Conservation (phyloP, 768 basidiomycete species). For the Lactarius trivialis region DNA sequence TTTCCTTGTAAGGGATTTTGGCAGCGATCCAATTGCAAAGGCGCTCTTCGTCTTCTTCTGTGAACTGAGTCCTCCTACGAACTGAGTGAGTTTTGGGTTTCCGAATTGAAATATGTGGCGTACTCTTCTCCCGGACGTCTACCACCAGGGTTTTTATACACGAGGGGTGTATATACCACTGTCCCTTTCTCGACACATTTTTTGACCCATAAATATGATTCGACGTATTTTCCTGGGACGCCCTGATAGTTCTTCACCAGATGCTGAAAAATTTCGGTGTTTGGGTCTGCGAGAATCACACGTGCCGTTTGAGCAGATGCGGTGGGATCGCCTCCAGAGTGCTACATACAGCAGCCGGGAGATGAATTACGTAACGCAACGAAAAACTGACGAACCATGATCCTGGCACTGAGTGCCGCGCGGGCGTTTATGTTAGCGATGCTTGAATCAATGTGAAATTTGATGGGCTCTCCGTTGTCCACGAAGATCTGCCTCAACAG, state of each 20-base stretch:
- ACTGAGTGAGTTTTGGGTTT: neutral
- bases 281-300: slow-evolving; percentile 75
- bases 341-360: too few relatives aligned
- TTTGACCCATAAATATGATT: slow-evolving; percentile 79
- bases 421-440: slow-evolving; percentile 75
- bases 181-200: slow-evolving; percentile 68
- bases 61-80: slow-evolving; percentile 68
- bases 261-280: slow-evolving; percentile 68
- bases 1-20: slow-evolving; percentile 80
- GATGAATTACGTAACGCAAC: neutral
- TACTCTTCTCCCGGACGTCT: slow-evolving; percentile 78
- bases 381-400: slow-evolving; percentile 46
- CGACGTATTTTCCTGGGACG: slow-evolving; percentile 65
- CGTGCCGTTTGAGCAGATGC: slow-evolving; percentile 64
- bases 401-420: slow-evolving; percentile 57
- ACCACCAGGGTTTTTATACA: slow-evolving; percentile 81
- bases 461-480: slow-evolving; percentile 55
- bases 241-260: slow-evolving; percentile 69
- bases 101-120: slow-evolving; percentile 25
- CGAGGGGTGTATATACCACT: slow-evolving; percentile 62
- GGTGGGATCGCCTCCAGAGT: slow-evolving; percentile 74
- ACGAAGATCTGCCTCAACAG: slow-evolving; percentile 71
- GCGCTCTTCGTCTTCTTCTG: slow-evolving; percentile 66
- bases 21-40: slow-evolving; percentile 74
- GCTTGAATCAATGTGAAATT: slow-evolving; percentile 75